Conservation (phyloP, 2,329 filamentous ascomycete genomes). For the Neofusicoccum sp. region DNA sequence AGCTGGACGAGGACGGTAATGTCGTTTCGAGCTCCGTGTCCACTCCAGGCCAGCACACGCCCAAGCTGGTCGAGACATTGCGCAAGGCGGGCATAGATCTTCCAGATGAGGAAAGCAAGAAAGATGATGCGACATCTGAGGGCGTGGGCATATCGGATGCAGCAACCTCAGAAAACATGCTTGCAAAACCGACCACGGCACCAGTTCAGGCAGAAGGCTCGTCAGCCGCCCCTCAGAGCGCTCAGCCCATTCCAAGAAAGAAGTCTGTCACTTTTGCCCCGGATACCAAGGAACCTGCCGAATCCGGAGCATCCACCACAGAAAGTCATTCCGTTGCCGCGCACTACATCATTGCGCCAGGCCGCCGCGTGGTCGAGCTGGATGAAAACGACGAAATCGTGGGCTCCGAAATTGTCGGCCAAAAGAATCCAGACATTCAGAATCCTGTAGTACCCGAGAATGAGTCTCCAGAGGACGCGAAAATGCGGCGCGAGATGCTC, state of each 20-base stretch:
- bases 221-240: background rate
- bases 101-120: background rate
- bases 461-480: slow-evolving; percentile 79
- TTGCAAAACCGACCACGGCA: background rate
- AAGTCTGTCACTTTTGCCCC: slow-evolving; percentile 11
- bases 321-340: background rate
- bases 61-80: slow-evolving; percentile 71
- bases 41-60: slow-evolving; percentile 66
- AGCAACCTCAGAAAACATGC: background rate
- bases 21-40: slow-evolving; percentile 61
- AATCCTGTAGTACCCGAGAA: slow-evolving; percentile 67
- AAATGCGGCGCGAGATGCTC: slow-evolving; percentile 83
- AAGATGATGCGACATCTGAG: background rate
- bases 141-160: background rate
- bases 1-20: slow-evolving; percentile 88
- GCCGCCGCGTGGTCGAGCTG: slow-evolving; percentile 46
- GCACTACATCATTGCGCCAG: slow-evolving; percentile 32
- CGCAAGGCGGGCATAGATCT: slow-evolving; percentile 69
- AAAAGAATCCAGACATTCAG: slow-evolving; percentile 38
- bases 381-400: slow-evolving; percentile 46
- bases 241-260: background rate
- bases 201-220: background rate
- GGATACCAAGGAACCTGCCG: slow-evolving; percentile 3
- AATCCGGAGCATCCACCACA: slow-evolving; percentile 2
- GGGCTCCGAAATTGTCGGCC: slow-evolving; percentile 26